Evolutionary conservation across 192 early-diverging fungal species (phyloP), one percentile per base, ranked within the genome.

Genomic region (Coemansia sp.): DNA sequence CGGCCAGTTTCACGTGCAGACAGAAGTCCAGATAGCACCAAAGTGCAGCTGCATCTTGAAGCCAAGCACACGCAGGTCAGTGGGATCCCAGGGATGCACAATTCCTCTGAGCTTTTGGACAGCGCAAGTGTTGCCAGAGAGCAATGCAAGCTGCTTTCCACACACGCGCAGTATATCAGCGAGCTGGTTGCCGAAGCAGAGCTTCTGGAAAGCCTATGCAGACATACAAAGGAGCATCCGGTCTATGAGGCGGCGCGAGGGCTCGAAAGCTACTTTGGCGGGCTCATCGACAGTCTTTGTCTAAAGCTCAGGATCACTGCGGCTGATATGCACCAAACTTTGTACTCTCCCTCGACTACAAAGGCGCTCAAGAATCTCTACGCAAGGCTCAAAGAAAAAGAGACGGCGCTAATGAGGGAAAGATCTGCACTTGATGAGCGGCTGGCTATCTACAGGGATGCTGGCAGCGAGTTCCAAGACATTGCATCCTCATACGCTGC

Each of bases 241-340:
- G 60, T 81, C 16, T 59, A 73, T 65, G 67, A 63, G 26, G 68
- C 69, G 0, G 79, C 73, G 3, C 58, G 56, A 13, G 79, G 70
- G 26, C 71, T 81, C 4, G 79, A 81, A 41, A 59, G 63, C 18
- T 81, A 81, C 68, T 81, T 81, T 81, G 79, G 73, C 60, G 73
- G 79, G 15, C 72, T 81, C 11, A 81, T 81, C 39, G 65, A 72
- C 57, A 81, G 79, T 36, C 71, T 81, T 6, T 63, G 67, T 37
- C 79, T 81, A 22, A 81, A 81, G 65, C 68, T 76, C 49, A 63
- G 65, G 45, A 69, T 81, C 32, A 47, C 65, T 51, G 67, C 67
- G 0, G 74, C 67, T 12, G 79, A 81, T n/a, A 81, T 81, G 79
- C 60, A 73, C 68, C 62, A 57, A 37, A 65, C 70, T 11, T 65